Evolutionary conservation across 192 early-diverging fungal genomes (phyloP), one percentile per base, ranked within the genome.

Genomic region (Backusella liffmaniae): DNA sequence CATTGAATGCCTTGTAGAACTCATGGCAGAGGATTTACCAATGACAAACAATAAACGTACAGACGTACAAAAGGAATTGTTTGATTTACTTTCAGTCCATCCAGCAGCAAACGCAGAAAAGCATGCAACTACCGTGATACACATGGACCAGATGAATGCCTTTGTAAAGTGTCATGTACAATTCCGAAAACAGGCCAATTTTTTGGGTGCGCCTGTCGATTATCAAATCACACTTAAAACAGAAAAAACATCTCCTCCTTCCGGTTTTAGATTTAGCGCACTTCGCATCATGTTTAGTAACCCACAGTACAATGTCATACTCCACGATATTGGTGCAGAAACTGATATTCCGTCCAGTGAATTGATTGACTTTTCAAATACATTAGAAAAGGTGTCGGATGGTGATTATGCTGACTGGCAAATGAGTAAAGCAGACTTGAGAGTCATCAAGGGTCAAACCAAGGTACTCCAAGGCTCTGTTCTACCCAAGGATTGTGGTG

Each of bases 1-100:
- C 0, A 78, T 93, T 3, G 91, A 92, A 70, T 88, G 86, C 39
- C 76, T 94, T 29, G 78, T 96, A n/a, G 95, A 96, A 76, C 75
- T 95, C 23, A 65, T 93, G 65, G 84, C 88, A 5, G 82, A 83
- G 30, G 78, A 53, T 18, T 66, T 82, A 44, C 65, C 66, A 3
- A 78, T 80, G 79, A 26, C 66, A 12, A 46, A 80, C 6, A 42
- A 75, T 32, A 83, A 80, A 44, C 67, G 77, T 26, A 30, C 59
- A 12, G 76, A 81, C 15, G 46, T 85, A 70, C 85, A 86, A 44
- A 85, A 80, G 62, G 85, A 84, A 6, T 66, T 86, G 6, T 70
- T 82, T 0, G 76, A 75, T 16, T 68, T 73, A 8, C 69, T 85
- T 15, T 73, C 77, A 12, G 66, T 80, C 5, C 76, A 71, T 39